These are phyloP conservation scores for Excoecaria agallocha DNA, from an alignment of 345 rosid species.

Conservation along the genomic window DNA sequence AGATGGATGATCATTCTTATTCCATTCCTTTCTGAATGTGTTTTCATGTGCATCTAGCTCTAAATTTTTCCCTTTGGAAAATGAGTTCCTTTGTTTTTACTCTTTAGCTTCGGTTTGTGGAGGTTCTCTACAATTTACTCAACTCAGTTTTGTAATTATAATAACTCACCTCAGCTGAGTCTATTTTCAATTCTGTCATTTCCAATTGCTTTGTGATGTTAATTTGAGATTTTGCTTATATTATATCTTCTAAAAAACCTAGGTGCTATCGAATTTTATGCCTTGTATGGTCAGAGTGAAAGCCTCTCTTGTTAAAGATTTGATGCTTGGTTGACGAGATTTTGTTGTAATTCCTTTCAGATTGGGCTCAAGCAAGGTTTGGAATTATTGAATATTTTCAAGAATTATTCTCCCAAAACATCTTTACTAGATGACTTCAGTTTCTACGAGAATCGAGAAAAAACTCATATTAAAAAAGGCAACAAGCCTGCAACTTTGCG, in stretches of 20 bases:
- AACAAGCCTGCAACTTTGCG: slow-evolving; percentile 42
- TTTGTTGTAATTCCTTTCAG: slow-evolving; percentile 27
- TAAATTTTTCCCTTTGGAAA: not conserved
- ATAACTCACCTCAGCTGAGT: not conserved
- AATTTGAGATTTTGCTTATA: not conserved
- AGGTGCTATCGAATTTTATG: not conserved
- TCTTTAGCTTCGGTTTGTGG: not conserved
- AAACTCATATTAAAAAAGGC: slow-evolving; percentile 40
- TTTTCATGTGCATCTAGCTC: not conserved
- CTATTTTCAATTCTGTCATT: not conserved
- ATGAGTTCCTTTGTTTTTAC: not conserved
- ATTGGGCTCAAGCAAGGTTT: slow-evolving; percentile 61
- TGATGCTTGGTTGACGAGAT: not conserved
- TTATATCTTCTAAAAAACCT: not conserved
- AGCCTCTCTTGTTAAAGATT: not conserved
- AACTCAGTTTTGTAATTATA: too few species aligned
- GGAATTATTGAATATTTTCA: slow-evolving; percentile 64
- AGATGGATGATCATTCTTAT: not conserved
- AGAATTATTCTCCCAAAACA: slow-evolving; percentile 43
- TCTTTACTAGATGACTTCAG: slow-evolving; percentile 62
- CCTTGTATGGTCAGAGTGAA: not conserved
- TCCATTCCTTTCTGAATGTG: not conserved
- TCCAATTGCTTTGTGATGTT: not conserved
- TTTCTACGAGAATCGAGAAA: slow-evolving; percentile 66
- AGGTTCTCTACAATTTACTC: not conserved